Evolutionary conservation across 768 basidiomycete species (phyloP).

Genomic region (Agrocybe pediades): DNA sequence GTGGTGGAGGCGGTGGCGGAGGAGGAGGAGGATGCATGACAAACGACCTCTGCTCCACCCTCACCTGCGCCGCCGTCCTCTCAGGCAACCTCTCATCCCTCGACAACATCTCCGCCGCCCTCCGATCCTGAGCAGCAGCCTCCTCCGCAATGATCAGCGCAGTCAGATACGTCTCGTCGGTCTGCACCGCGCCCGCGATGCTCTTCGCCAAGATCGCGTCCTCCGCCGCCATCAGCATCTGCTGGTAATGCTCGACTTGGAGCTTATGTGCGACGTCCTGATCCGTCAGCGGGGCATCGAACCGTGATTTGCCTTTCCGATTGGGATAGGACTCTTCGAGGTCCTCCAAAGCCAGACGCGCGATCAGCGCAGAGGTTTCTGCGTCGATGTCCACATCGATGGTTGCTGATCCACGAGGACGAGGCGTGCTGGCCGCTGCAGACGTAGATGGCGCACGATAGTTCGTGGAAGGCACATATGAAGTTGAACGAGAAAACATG

Average conservation of each 20-base stretch:
- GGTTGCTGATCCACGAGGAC: neutral
- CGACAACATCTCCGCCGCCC: constrained; percentile 38
- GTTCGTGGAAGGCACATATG: neutral
- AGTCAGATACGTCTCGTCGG: constrained; percentile 32
- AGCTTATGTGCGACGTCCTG: constrained; percentile 43
- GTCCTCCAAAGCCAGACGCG: constrained; percentile 36
- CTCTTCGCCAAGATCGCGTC: constrained; percentile 44
- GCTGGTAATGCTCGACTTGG: constrained; percentile 37
- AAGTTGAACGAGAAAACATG: constrained; percentile 1
- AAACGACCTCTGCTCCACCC: constrained; percentile 19
- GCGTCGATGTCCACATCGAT: constrained; percentile 24
- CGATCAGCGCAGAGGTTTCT: constrained; percentile 33
- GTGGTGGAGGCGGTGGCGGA: neutral
- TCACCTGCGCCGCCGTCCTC: constrained; percentile 20
- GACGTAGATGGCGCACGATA: neutral
- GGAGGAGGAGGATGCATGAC: constrained; percentile 15
- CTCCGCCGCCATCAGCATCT: constrained; percentile 27
- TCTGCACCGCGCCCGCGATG: constrained; percentile 39
- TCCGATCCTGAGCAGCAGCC: constrained; percentile 42
- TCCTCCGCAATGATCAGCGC: constrained; percentile 33
- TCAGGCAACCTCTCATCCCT: constrained; percentile 31
- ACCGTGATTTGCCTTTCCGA: constrained; percentile 34
- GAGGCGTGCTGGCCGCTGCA: no score
- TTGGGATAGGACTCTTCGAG: constrained; percentile 28
- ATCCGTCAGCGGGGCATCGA: constrained; percentile 30